These are phyloP conservation scores for Hura crepitans DNA, from an alignment of 441 rosid species.

Conservation along the genomic window DNA sequence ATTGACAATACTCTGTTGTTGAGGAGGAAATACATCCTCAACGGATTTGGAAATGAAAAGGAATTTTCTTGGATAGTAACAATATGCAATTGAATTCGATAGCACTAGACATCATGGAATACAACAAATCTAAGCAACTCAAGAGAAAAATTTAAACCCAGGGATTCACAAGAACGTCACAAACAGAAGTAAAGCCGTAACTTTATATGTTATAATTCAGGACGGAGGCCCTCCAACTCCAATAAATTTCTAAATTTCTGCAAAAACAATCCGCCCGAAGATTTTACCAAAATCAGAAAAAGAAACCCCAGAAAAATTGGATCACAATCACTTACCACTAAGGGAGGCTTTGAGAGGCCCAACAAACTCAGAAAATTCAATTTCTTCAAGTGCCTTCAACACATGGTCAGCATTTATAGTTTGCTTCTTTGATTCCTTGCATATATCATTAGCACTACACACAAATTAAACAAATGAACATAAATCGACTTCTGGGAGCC, in stretches of 20 bases:
- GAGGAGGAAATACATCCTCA: too few species aligned
- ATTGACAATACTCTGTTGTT: too few species aligned
- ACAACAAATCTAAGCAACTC: not conserved
- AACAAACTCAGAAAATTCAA: slow-evolving; percentile 73
- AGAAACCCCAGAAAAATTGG: not conserved
- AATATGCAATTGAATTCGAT: not conserved
- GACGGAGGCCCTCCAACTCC: too few species aligned
- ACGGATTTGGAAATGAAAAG: not conserved
- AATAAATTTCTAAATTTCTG: too few species aligned
- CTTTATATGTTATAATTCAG: too few species aligned
- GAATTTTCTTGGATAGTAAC: not conserved
- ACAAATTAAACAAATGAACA: not conserved
- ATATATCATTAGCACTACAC: slow-evolving; percentile 78
- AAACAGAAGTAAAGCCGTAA: not conserved
- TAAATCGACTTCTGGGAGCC: not conserved
- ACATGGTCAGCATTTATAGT: slow-evolving; percentile 83
- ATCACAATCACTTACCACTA: slow-evolving; percentile 38
- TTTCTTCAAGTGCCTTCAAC: slow-evolving; percentile 71
- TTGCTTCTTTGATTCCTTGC: slow-evolving; percentile 89
- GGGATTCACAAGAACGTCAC: not conserved
- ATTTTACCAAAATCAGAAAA: not conserved
- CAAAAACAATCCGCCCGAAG: too few species aligned
- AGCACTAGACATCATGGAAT: not conserved
- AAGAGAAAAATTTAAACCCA: not conserved
- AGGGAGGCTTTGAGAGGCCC: slow-evolving; percentile 75